phyloP scores from a whole-genome alignment of 2,329 filamentous ascomycete genomes.

The Monosporascus cannonballus region DNA sequence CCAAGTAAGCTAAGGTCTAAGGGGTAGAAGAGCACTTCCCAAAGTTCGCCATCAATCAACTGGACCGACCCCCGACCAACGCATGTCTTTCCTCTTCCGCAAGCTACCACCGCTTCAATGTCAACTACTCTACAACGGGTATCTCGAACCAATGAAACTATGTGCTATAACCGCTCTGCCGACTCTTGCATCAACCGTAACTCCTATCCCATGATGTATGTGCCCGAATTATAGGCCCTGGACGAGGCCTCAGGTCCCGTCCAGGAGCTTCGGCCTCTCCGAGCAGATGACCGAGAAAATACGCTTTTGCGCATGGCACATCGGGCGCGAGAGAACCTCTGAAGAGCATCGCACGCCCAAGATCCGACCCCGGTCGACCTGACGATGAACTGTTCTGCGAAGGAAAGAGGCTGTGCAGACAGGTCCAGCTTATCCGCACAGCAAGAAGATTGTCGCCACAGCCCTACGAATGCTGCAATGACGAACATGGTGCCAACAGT shows the following conservation, averaged over 20 bases:
- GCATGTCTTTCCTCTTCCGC: background rate
- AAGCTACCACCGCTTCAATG: no score
- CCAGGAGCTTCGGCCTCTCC: background rate
- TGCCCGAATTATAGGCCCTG: no score
- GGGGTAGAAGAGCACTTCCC: background rate
- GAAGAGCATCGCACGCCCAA: background rate
- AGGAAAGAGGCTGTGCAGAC: slow-evolving; percentile 8
- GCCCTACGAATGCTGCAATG: background rate
- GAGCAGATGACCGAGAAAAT: background rate
- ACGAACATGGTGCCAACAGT: background rate
- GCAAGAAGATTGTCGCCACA: slow-evolving; percentile 1
- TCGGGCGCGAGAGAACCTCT: background rate
- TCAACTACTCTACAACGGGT: no score
- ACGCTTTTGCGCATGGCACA: background rate
- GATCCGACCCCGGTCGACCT: background rate
- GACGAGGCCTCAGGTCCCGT: background rate
- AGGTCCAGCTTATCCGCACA: slow-evolving; percentile 2
- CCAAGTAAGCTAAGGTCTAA: slow-evolving; percentile 7
- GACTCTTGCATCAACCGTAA: no score
- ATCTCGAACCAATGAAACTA: no score
- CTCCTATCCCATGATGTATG: no score
- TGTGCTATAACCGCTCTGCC: no score
- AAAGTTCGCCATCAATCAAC: background rate
- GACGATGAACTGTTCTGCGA: background rate
- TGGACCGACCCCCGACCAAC: background rate